Base-by-base conservation (phyloP, 805 yeast species). In the Saturnispora hagleri region DNA sequence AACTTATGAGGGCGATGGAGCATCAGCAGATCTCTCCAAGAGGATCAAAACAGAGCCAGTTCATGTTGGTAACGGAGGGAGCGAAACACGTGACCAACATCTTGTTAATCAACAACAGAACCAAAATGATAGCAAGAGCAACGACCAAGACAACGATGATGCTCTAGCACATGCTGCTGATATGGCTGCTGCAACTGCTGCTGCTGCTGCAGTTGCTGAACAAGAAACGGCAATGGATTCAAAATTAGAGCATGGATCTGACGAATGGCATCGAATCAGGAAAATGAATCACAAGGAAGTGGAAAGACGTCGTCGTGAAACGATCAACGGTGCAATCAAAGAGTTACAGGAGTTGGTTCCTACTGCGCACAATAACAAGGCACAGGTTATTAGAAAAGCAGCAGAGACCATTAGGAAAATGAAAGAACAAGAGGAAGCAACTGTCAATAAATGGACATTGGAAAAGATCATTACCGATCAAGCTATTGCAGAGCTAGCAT, bases 201-300 rank as follows among this genome's bases (percentile, higher is more conserved):
- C 47, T 28, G 34, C 26, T 24, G 34, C 51, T 12, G 18, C 46
- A 18, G 42, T 38, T 38, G 42, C 17, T 38, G 42, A 38, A 38
- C 22, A 35, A 46, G 35, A 22, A 17, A 20, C 35, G n/a, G 44
- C 18, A 9, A 38, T 38, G 26, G 38, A 49, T 27, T 10, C 24
- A 9, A 44, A 44, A 22, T 38, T 47, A 5, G 43, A 42, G 22
- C 52, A 50, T 44, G 93, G 93, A n/a, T 69, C 84, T 31, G 88
- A 83, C 44, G 95, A 86, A 65, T 86, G 93, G 91, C 89, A 84
- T 63, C 76, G 76, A 55, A 80, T 81, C 64, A 81, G 97, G 61
- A 83, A 86, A 62, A 87, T 87, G 60, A 90, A 89, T 68, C 99
- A 93, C 72, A 90, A 89, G 69, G 97, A 90, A 69, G 97, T 90